Evolutionary conservation across 140 eudicot species (phyloP).

Genomic region (Eryngium alpinum): DNA sequence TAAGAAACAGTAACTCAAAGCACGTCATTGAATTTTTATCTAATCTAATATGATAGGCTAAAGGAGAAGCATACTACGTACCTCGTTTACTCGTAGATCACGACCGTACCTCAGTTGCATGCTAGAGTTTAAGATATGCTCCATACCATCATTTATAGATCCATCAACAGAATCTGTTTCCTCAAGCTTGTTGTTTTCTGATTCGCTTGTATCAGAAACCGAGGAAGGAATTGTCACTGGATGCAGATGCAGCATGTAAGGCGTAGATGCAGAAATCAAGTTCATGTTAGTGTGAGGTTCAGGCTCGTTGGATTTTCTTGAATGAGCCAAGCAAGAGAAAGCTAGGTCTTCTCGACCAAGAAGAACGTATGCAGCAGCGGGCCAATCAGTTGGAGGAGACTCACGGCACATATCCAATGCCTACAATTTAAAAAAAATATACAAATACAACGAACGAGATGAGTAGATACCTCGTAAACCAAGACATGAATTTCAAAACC

Average conservation of each 20-base stretch:
- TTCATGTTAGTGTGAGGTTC: constrained; percentile 48
- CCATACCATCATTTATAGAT: constrained; percentile 90
- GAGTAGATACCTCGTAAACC: neutral
- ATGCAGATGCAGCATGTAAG: constrained; percentile 83
- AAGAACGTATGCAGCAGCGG: constrained; percentile 93
- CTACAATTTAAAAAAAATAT: constrained; percentile 31
- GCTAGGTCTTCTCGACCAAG: constrained; percentile 98
- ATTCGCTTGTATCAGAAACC: constrained; percentile 56
- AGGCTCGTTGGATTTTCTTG: constrained; percentile 43
- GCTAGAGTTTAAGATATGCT: constrained; percentile 83
- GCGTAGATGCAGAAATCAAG: constrained; percentile 76
- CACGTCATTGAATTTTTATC: neutral
- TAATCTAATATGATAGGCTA: neutral
- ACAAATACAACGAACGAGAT: neutral
- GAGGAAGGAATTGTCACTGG: constrained; percentile 91
- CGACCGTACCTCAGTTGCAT: constrained; percentile 91
- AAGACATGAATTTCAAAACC: neutral
- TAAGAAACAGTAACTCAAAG: neutral
- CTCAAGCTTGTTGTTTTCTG: constrained; percentile 58
- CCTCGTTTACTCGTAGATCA: constrained; percentile 95
- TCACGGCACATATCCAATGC: constrained; percentile 93
- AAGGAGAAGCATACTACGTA: constrained; percentile 12
- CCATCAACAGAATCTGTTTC: constrained; percentile 72
- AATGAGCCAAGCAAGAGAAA: constrained; percentile 47
- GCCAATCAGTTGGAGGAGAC: constrained; percentile 95